Base-by-base conservation (phyloP, 495 filamentous ascomycete genomes). In the Letharia columbiana region DNA sequence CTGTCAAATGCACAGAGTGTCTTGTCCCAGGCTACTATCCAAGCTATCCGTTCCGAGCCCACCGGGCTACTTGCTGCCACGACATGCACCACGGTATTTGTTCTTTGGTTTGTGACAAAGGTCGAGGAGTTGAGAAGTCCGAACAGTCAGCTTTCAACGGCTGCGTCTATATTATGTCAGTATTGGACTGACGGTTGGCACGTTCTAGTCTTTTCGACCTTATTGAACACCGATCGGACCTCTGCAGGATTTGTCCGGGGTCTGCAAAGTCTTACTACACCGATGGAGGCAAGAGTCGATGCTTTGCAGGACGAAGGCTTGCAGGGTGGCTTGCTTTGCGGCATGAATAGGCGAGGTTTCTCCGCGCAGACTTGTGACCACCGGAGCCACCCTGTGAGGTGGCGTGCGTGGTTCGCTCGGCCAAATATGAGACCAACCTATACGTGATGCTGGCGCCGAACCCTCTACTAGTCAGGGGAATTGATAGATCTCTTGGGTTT, bases 11-110 rank as follows among this genome's bases (percentile, higher is more conserved):
- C 52, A 37, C 4, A 4, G 31, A 35, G 28, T 56, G 31, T 35
- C 4, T 3, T 56, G 52, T 56, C 52, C 31, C 28, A 37, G 54
- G 13, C 35, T 47, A 18, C 69, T 72, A 81, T 76, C 77, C 78
- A 54, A 79, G 73, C 67, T 80, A 79, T 57, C 78, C 67, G 66
- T 72, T 74, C 42, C 77, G 74, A 63, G 78, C 78, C 78, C 78
- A 81, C 65, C 74, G 72, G 73, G 79, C 78, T 64, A 70, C 78
- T 64, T 69, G 72, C 65, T 77, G 66, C 41, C 78, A 76, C 72
- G 71, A 76, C 78, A 81, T 81, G 72, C 73, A 80, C 67, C 69
- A 70, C 72, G 52, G 59, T 70, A 49, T 61, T 66, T 37, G 37
- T 23, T 33, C 35, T 28, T 40, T 13, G 45, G 7, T n/a, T 8